A percentile compares a stretch with the other conserved stretches of the same genome.
These are phyloP conservation scores for Drechslerella coelobrocha DNA, from an alignment of 2,329 filamentous ascomycete genomes.

Conservation along the genomic window DNA sequence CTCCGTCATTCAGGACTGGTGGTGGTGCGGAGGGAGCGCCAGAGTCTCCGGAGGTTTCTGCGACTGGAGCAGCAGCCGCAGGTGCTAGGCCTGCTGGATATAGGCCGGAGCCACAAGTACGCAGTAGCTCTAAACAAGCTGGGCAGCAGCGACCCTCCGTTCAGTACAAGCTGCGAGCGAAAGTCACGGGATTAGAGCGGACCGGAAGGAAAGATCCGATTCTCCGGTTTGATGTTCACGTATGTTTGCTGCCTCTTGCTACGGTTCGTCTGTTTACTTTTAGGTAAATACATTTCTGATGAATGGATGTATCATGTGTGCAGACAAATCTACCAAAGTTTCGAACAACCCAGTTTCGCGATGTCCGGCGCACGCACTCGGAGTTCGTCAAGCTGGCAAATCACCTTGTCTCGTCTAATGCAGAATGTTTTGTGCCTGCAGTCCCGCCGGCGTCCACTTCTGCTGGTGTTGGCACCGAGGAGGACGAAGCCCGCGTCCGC, in stretches of 20 bases:
- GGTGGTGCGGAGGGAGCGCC: not conserved
- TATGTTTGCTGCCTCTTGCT: slow-evolving; percentile 62
- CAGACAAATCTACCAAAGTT: slow-evolving; percentile 99
- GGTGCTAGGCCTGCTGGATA: slow-evolving; percentile 13
- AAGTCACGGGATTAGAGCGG: slow-evolving; percentile 90
- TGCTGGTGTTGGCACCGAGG: slow-evolving; percentile 92
- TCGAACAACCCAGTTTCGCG: slow-evolving; percentile 95
- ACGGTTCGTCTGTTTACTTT: not conserved
- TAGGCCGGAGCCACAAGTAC: slow-evolving; percentile 38
- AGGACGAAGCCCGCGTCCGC: slow-evolving; percentile 90
- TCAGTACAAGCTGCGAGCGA: slow-evolving; percentile 85
- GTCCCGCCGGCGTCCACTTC: slow-evolving; percentile 94
- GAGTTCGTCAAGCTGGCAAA: slow-evolving; percentile 97
- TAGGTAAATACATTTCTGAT: not conserved
- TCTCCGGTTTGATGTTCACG: slow-evolving; percentile 93
- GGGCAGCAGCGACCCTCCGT: slow-evolving; percentile 64
- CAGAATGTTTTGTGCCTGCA: slow-evolving; percentile 90
- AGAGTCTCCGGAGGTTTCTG: slow-evolving; percentile 32
- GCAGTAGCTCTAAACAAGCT: slow-evolving; percentile 54
- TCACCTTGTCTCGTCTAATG: slow-evolving; percentile 96
- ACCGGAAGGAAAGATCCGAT: slow-evolving; percentile 96
- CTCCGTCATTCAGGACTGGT: slow-evolving; percentile 25
- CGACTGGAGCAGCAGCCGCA: slow-evolving; percentile 7
- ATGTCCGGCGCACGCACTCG: slow-evolving; percentile 91
- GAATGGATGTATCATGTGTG: not conserved